Conservation (phyloP, 768 basidiomycete species). For the Psilocybe sp. region DNA sequence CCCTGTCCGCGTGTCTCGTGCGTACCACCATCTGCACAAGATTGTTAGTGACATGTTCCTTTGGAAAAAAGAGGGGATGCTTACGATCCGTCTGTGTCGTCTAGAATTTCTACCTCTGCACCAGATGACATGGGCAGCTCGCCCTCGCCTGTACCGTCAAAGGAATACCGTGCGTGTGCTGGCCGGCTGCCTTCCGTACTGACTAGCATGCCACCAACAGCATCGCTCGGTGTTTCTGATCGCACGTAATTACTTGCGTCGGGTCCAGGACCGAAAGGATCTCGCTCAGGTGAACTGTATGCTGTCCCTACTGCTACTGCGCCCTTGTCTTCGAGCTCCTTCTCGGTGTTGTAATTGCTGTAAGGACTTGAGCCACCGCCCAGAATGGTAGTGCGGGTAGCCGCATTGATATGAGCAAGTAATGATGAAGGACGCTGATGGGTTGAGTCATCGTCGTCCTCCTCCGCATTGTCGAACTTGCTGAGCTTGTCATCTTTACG, state of each 20-base stretch:
- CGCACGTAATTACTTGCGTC: constrained; percentile 78
- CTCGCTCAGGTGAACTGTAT: constrained; percentile 27
- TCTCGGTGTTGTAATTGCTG: constrained; percentile 41
- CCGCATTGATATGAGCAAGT: constrained; percentile 88
- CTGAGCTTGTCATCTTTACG: constrained; percentile 70
- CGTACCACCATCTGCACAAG: constrained; percentile 85
- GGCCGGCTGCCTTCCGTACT: constrained; percentile 67
- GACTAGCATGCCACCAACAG: constrained; percentile 55
- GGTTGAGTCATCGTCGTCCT: constrained; percentile 73
- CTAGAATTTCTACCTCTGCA: constrained; percentile 70
- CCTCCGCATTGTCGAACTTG: constrained; percentile 62
- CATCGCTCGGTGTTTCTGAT: constrained; percentile 80
- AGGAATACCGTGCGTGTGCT: constrained; percentile 80
- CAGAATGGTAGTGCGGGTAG: constrained; percentile 80
- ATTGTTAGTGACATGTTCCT: constrained; percentile 13
- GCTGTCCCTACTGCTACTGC: constrained; percentile 15
- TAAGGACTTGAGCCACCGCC: constrained; percentile 41
- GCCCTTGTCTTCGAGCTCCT: constrained; percentile 47
- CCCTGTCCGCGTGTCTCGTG: constrained; percentile 74
- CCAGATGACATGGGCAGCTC: constrained; percentile 71
- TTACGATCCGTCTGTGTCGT: constrained; percentile 78
- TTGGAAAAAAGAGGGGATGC: constrained; percentile 25
- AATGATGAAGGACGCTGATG: constrained; percentile 84
- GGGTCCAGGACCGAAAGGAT: constrained; percentile 66
- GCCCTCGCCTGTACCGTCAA: constrained; percentile 76